Evolutionary conservation across 768 basidiomycete genomes (phyloP), one percentile per base, ranked within the genome.

Genomic region (Psilocybe tampanensis): DNA sequence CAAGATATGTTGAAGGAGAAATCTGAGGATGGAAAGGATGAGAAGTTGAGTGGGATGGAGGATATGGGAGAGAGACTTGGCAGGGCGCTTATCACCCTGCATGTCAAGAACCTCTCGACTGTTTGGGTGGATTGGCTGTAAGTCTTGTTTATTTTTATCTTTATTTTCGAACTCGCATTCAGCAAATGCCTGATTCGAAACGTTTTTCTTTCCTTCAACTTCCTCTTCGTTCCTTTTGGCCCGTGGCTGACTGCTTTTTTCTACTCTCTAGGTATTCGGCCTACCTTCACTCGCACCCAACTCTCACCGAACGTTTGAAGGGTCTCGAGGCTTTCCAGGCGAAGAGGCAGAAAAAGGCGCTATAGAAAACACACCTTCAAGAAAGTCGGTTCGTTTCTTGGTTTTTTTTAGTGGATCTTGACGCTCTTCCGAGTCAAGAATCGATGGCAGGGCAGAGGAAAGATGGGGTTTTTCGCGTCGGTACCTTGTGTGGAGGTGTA

Each of bases 231-330:
- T 26, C 4, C 23, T 19, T 19, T 41, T 48, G 23, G n/a, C n/a
- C n/a, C n/a, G 18, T 7, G 41, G 34, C 42, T 50, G 8, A 9
- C 36, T 7, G n/a, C n/a, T 52, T 19, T 21, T 22, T 50, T 17
- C 51, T n/a, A 22, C 18, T 50, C n/a, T n/a, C 39, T 56, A 91
- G 90, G 56, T 97, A 96, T 75, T 97, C 94, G 49, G 92, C 92
- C 19, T 97, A 94, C 64, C 94, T 97, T 71, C 94, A 98, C 72
- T 95, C 92, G 45, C 96, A 99, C 72, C 96, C 96, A 4, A 97
- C 94, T 2, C 71, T 99, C 61, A 89, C 91, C 34, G 95, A 99
- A 75, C 83, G 95, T 8, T 76, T 98, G 65, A 86, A 84, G 60
- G 92, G 85, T 2, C 80, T 97, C 36, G 93, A 96, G 57, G 69